Percentiles rank a stretch among this genome's conserved stretches.
Conservation (phyloP, 2,329 filamentous ascomycete species). For the Fusarium sp. region DNA sequence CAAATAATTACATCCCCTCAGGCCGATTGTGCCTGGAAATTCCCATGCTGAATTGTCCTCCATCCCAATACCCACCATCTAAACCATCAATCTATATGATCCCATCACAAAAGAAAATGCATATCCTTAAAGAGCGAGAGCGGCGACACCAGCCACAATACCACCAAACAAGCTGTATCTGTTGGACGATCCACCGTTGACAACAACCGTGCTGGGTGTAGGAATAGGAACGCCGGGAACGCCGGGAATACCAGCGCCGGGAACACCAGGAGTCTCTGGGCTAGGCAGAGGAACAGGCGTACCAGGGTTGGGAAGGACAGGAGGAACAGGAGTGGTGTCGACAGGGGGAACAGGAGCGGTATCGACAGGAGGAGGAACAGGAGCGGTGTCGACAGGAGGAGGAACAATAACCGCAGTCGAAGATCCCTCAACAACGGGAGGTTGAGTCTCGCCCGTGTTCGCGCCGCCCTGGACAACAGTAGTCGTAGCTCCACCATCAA, state of each 20-base stretch:
- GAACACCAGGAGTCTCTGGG: constrained; percentile 9
- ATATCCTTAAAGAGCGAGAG: constrained; percentile 29
- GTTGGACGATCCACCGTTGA: constrained; percentile 33
- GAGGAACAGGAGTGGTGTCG: not conserved
- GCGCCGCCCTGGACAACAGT: not conserved
- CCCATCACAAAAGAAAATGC: constrained; percentile 1
- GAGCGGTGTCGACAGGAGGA: not conserved
- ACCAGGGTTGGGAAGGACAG: not conserved
- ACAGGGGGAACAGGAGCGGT: constrained; percentile 1
- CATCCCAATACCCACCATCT: not conserved
- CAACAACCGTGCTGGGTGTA: constrained; percentile 20
- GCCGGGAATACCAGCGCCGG: not conserved
- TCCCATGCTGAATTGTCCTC: not conserved
- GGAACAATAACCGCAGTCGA: constrained; percentile 12
- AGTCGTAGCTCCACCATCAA: constrained; percentile 23
- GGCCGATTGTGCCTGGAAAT: not conserved
- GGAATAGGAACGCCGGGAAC: not conserved
- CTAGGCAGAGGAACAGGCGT: not conserved
- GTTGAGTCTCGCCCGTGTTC: not conserved
- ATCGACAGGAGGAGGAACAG: constrained; percentile 1
- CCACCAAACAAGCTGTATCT: constrained; percentile 33
- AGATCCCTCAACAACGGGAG: constrained; percentile 20
- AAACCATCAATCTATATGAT: not conserved
- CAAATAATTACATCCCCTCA: constrained; percentile 25
- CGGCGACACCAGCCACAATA: constrained; percentile 38